Percentiles rank a stretch among this genome's conserved stretches.
Conservation (phyloP, 1,284 basidiomycete genomes). For the Ustilago shanxiensis region DNA sequence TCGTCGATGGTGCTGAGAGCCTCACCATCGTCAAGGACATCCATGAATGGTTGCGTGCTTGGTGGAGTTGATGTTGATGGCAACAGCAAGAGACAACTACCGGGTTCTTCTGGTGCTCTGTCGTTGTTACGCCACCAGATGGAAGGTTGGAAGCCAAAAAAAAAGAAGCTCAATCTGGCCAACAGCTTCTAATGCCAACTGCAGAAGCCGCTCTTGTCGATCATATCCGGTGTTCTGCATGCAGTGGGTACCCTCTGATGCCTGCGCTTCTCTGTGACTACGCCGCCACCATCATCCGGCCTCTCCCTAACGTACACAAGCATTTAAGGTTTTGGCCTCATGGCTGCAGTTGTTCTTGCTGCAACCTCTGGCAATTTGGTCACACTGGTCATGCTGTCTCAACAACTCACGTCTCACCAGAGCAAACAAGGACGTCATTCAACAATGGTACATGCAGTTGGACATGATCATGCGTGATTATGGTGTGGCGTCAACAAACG, state of each 20-base stretch:
- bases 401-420: constrained; percentile 10
- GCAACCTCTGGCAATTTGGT: constrained; percentile 8
- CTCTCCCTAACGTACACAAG: background rate
- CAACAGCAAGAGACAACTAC: background rate
- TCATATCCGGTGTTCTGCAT: constrained; percentile 19
- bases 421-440: background rate
- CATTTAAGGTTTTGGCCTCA: background rate
- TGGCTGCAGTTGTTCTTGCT: constrained; percentile 24
- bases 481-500: constrained; percentile 3
- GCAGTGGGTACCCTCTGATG: constrained; percentile 16
- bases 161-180: background rate
- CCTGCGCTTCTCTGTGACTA: constrained; percentile 8
- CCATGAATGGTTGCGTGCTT: background rate
- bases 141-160: no score
- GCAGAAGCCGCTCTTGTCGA: constrained; percentile 13
- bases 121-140: no score
- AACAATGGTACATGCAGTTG: constrained; percentile 6
- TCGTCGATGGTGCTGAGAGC: constrained; percentile 13
- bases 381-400: constrained; percentile 19
- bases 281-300: constrained; percentile 3
- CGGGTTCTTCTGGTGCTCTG: constrained; percentile 1
- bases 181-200: constrained; percentile 7
- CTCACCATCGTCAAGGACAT: constrained; percentile 5
- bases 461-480: constrained; percentile 11
- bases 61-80: background rate